Evolutionary conservation across 371 early-diverging fungal genomes (phyloP), one percentile per base, ranked within the genome.

Genomic region (Apophysomyces trapeziformis): DNA sequence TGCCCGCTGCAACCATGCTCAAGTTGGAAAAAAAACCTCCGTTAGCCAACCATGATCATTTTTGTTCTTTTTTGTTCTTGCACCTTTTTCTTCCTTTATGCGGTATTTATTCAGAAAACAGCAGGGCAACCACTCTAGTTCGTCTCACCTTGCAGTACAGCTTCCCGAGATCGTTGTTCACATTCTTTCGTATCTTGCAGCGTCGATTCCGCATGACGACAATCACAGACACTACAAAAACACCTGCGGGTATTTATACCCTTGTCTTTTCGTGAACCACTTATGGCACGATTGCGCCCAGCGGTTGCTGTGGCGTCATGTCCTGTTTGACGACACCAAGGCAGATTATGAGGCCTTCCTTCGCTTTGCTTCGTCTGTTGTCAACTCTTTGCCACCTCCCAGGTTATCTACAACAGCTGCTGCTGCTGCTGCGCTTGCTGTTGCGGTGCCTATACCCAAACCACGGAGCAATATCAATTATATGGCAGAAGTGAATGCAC

Each of bases 111-210:
- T 69, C 57, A 50, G 21, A 58, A 63, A 16, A 47, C 57, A 16
- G 36, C 64, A 44, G 60, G 61, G 45, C 59, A 67, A 38, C 18
- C 21, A 50, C 54, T 21, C 9, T 21, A 50, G 9, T 21, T 50
- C 54, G 9, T 11, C 54, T 21, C 76, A 76, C 64, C 66, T 74
- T 21, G 75, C 73, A 5, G 35, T 80, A 39, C 62, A 50, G 4
- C 57, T 80, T 39, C 78, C 82, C 50, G 82, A 81, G 60, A 70
- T 81, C 46, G 72, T 81, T 13, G 70, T 66, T 11, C 73, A 76
- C 39, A 76, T 81, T 7, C 46, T 81, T 5, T 71, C 67, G 12
- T 77, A 71, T 63, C 61, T 71, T 37, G 37, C 56, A 37, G 36
- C 73, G 43, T 14, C 21, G 38, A 37, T n/a, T 58, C 5, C 13